Evolutionary conservation across 768 basidiomycete species (phyloP).

Genomic region (Suillus brevipes): DNA sequence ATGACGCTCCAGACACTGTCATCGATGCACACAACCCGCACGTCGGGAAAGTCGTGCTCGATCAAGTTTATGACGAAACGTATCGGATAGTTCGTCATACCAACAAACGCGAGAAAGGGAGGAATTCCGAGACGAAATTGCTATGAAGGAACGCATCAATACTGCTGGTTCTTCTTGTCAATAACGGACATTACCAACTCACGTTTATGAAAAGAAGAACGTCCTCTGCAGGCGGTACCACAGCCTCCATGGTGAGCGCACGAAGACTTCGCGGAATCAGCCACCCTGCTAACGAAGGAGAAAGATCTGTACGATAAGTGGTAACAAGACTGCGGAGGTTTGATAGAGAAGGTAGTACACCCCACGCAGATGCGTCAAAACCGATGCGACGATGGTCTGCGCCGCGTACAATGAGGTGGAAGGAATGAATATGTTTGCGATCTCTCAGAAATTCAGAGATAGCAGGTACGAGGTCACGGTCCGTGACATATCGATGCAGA

Average conservation of each 20-base stretch:
- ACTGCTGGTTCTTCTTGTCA: neutral
- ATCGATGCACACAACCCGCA: slow-evolving; percentile 55
- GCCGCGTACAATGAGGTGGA: slow-evolving; percentile 48
- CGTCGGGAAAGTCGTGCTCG: slow-evolving; percentile 62
- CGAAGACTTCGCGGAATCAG: slow-evolving; percentile 57
- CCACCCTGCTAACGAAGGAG: slow-evolving; percentile 65
- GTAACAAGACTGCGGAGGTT: slow-evolving; percentile 56
- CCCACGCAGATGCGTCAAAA: slow-evolving; percentile 71
- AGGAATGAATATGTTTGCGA: slow-evolving; percentile 49
- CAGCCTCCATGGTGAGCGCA: slow-evolving; percentile 46
- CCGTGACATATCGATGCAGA: slow-evolving; percentile 44
- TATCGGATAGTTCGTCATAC: slow-evolving; percentile 50
- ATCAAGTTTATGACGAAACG: slow-evolving; percentile 44
- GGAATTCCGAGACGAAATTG: slow-evolving; percentile 63
- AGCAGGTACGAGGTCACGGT: slow-evolving; percentile 68
- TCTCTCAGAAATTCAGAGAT: slow-evolving; percentile 66
- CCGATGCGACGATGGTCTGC: slow-evolving; percentile 54
- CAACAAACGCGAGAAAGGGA: slow-evolving; percentile 51
- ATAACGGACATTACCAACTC: slow-evolving; percentile 12
- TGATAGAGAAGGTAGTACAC: slow-evolving; percentile 60
- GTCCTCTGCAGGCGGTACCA: slow-evolving; percentile 40
- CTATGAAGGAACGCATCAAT: slow-evolving; percentile 29
- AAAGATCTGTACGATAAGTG: slow-evolving; percentile 63
- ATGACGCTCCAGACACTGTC: slow-evolving; percentile 55
- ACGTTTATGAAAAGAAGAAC: slow-evolving; percentile 44